Evolutionary conservation across 2,329 filamentous ascomycete genomes (phyloP).

Genomic region (Claviceps sp.): DNA sequence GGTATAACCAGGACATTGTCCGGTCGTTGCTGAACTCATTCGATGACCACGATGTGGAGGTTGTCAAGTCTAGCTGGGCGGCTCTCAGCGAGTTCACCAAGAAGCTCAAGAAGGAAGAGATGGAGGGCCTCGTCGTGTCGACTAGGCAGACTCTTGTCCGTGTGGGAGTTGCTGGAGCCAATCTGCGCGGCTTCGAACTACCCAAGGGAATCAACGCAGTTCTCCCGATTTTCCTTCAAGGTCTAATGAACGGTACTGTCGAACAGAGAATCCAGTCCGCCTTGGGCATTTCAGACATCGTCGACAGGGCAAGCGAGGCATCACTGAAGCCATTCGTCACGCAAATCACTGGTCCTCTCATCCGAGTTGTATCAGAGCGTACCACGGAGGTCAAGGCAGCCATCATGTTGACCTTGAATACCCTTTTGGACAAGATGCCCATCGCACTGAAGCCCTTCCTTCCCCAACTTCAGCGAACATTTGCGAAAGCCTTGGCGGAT

Average conservation of each 20-base stretch:
- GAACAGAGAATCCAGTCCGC: constrained; percentile 89
- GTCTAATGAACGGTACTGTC: constrained; percentile 87
- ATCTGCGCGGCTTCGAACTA: constrained; percentile 76
- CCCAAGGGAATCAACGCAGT: constrained; percentile 97
- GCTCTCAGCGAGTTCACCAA: constrained; percentile 81
- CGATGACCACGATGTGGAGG: constrained; percentile 68
- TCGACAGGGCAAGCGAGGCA: constrained; percentile 80
- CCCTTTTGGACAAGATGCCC: constrained; percentile 91
- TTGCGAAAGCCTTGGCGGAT: constrained; percentile 90
- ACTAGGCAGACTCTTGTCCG: constrained; percentile 77
- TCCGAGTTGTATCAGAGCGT: constrained; percentile 92
- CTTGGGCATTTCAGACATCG: constrained; percentile 86
- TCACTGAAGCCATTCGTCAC: constrained; percentile 91
- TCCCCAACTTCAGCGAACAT: constrained; percentile 90
- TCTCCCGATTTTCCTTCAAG: constrained; percentile 91
- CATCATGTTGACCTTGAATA: constrained; percentile 87
- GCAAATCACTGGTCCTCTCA: constrained; percentile 92
- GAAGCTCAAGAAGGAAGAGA: constrained; percentile 87
- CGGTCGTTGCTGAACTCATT: constrained; percentile 83
- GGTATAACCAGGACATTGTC: constrained; percentile 93
- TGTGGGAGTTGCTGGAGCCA: constrained; percentile 73
- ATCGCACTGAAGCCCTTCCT: constrained; percentile 91
- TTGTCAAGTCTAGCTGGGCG: constrained; percentile 81
- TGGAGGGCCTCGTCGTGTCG: constrained; percentile 82
- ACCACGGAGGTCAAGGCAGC: constrained; percentile 94